A percentile compares a stretch with the other conserved stretches of the same genome.
phyloP scores from a whole-genome alignment of 2,329 filamentous ascomycete species.

The Aureobasidium sp. region DNA sequence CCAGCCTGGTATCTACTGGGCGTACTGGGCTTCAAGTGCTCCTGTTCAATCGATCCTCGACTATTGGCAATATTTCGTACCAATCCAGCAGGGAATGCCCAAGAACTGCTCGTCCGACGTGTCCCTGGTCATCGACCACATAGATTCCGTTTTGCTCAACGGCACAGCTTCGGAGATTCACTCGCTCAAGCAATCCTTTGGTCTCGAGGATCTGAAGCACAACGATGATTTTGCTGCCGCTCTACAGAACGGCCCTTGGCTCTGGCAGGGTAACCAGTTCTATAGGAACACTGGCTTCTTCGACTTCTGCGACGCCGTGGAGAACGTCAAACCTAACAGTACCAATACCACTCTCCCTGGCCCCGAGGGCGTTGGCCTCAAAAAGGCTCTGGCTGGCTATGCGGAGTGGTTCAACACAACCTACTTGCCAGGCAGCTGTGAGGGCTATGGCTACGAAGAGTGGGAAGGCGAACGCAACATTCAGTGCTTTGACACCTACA shows the following conservation, averaged over 20 bases:
- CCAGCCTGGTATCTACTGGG: conserved; percentile 53
- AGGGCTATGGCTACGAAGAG: conserved; percentile 40
- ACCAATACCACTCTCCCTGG: conserved; percentile 29
- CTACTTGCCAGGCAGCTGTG: conserved; percentile 44
- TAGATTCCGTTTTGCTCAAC: conserved; percentile 31
- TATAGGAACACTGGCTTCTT: conserved; percentile 40
- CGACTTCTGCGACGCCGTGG: conserved; percentile 37
- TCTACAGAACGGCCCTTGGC: conserved; percentile 50
- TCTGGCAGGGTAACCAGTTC: conserved; percentile 51
- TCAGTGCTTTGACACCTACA: conserved; percentile 50
- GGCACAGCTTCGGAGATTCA: conserved; percentile 29
- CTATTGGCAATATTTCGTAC: conserved; percentile 54
- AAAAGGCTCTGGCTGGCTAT: conserved; percentile 49
- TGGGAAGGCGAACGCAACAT: conserved; percentile 37
- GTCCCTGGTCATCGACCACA: conserved; percentile 45
- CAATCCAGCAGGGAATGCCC: conserved; percentile 52
- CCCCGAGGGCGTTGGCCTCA: conserved; percentile 45
- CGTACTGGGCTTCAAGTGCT: conserved; percentile 51
- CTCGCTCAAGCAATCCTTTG: conserved; percentile 47
- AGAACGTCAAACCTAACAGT: conserved; percentile 22
- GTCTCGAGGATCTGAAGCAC: conserved; percentile 43
- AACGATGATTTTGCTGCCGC: conserved; percentile 49
- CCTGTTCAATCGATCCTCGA: conserved; percentile 49
- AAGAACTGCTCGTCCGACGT: conserved; percentile 52
- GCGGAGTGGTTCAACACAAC: conserved; percentile 46